Conservation (phyloP, 106 monocot species). For the Apostasia ramifera region DNA sequence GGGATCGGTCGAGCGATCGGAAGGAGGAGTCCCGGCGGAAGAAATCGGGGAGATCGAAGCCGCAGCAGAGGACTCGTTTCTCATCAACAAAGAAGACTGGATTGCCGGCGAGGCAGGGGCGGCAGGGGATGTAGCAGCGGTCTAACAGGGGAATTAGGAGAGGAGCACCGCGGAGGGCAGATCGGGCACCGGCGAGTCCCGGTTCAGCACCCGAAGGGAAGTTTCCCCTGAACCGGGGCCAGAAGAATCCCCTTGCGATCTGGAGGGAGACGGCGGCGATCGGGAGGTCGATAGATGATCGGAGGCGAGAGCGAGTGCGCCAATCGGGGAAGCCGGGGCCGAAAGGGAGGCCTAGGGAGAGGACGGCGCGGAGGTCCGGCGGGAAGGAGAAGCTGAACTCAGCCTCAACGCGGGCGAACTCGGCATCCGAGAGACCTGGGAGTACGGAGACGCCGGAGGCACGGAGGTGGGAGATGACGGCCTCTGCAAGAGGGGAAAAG, state of each 20-base stretch:
- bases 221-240: constrained; percentile 19
- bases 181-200: constrained; percentile 10
- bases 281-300: constrained; percentile 28
- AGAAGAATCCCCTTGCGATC: constrained; percentile 12
- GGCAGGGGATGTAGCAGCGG: constrained; percentile 37
- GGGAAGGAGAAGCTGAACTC: constrained; percentile 37
- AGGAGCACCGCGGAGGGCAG: constrained; percentile 24
- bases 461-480: constrained; percentile 10
- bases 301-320: constrained; percentile 7
- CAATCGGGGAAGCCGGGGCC: constrained; percentile 41
- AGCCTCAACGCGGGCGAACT: constrained; percentile 31
- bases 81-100: constrained; percentile 42
- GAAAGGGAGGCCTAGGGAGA: constrained; percentile 33
- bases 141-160: constrained; percentile 34
- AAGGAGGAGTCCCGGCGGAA: constrained; percentile 17
- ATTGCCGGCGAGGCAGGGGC: constrained; percentile 43
- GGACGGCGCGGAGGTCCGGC: constrained; percentile 43
- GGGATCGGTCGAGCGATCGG: neutral
- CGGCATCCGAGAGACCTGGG: constrained; percentile 25
- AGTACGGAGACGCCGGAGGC: constrained; percentile 7
- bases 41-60: constrained; percentile 31
- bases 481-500: constrained; percentile 7
- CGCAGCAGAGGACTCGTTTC: constrained; percentile 16
- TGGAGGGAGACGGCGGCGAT: constrained; percentile 38
- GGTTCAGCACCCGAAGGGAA: constrained; percentile 9